Evolutionary conservation across 495 filamentous ascomycete genomes (phyloP).

Genomic region (Penicillium longicatenatum): DNA sequence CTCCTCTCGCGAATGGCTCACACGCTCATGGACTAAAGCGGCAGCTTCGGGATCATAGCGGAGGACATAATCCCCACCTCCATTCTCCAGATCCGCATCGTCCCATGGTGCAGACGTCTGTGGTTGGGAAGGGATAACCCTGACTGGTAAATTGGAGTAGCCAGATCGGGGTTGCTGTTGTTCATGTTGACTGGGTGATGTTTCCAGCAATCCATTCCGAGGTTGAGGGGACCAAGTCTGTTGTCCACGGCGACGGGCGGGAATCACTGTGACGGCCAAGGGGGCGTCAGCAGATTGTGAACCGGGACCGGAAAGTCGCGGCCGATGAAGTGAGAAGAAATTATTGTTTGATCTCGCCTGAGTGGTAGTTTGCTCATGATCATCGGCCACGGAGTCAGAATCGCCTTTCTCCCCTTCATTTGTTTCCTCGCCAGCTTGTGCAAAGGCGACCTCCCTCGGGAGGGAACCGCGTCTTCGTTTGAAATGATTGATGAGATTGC

Average conservation of each 20-base stretch:
- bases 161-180: constrained; percentile 1
- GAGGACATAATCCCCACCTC: constrained; percentile 34
- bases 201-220: constrained; percentile 20
- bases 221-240: constrained; percentile 46
- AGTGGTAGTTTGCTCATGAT: constrained; percentile 19
- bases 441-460: constrained; percentile 56
- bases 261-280: constrained; percentile 68
- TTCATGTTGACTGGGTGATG: constrained; percentile 4
- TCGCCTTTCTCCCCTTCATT: constrained; percentile 8
- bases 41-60: constrained; percentile 50
- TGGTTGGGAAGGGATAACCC: constrained; percentile 43
- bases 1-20: constrained; percentile 11
- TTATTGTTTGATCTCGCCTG: constrained; percentile 28
- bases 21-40: constrained; percentile 40
- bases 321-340: constrained; percentile 38
- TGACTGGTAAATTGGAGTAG: constrained; percentile 27
- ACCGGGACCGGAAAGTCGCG: constrained; percentile 24
- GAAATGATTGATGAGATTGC: constrained; percentile 54
- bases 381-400: constrained; percentile 25
- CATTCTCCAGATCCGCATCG: constrained; percentile 31
- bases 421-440: constrained; percentile 44
- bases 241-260: constrained; percentile 59
- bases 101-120: constrained; percentile 45
- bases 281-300: constrained; percentile 32
- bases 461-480: constrained; percentile 53